These are phyloP conservation scores for Actinomortierella ambigua DNA, from an alignment of 371 early-diverging fungal species.

Conservation along the genomic window DNA sequence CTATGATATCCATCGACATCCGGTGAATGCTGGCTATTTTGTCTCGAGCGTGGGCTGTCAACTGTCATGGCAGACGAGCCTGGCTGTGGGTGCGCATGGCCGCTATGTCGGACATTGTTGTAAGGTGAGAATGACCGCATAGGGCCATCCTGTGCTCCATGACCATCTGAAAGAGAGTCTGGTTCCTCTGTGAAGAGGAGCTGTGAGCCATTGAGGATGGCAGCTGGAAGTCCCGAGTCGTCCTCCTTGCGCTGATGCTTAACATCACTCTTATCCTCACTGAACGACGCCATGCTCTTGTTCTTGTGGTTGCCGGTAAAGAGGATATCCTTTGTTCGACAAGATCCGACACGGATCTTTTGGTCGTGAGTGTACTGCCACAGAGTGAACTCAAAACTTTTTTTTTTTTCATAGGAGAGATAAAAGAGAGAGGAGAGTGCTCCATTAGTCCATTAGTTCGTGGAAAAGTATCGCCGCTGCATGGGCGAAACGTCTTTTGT, in stretches of 20 bases:
- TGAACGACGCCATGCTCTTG: slow-evolving; percentile 46
- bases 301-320: slow-evolving; percentile 47
- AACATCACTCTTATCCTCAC: slow-evolving; percentile 31
- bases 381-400: slow-evolving; percentile 40
- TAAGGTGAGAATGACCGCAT: too few relatives aligned
- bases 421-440: neutral
- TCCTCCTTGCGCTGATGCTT: slow-evolving; percentile 21
- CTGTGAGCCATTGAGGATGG: slow-evolving; percentile 30
- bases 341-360: slow-evolving; percentile 36
- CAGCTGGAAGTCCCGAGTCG: slow-evolving; percentile 10
- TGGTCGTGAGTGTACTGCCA: slow-evolving; percentile 29
- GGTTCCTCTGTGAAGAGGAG: slow-evolving; percentile 36
- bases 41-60: too few relatives aligned
- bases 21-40: too few relatives aligned
- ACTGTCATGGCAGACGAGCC: too few relatives aligned
- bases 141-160: too few relatives aligned
- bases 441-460: neutral
- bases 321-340: slow-evolving; percentile 43
- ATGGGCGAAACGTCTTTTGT: too few relatives aligned
- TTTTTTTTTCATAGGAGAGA: neutral
- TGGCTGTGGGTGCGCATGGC: too few relatives aligned
- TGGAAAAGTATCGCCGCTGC: neutral
- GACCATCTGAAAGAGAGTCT: slow-evolving; percentile 32
- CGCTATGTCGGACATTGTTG: too few relatives aligned
- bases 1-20: too few relatives aligned